These are phyloP conservation scores for Cadophora luteo-olivacea DNA, from an alignment of 2,329 filamentous ascomycete species.

Conservation along the genomic window DNA sequence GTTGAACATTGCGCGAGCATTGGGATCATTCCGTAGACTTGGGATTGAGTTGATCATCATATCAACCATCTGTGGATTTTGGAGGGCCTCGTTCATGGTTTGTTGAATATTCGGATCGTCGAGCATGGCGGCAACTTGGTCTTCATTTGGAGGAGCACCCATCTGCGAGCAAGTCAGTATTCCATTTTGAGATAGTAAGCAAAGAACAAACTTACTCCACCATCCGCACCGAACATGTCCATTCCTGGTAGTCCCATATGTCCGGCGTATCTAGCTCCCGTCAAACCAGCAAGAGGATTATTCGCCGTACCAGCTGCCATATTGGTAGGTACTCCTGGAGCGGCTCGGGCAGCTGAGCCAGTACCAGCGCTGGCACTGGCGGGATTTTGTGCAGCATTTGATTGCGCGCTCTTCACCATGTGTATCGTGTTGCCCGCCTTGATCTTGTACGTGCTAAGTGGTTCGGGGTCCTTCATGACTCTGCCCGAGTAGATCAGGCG, in stretches of 20 bases:
- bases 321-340: slow-evolving; percentile 72
- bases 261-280: slow-evolving; percentile 91
- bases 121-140: slow-evolving; percentile 84
- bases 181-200: background rate
- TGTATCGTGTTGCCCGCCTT: slow-evolving; percentile 96
- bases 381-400: slow-evolving; percentile 59
- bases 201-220: slow-evolving; percentile 73
- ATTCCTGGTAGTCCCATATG: slow-evolving; percentile 87
- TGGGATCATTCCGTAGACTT: slow-evolving; percentile 73
- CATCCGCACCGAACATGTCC: slow-evolving; percentile 91
- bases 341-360: slow-evolving; percentile 52
- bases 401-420: slow-evolving; percentile 93
- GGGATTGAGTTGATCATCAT: slow-evolving; percentile 95
- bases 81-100: slow-evolving; percentile 91
- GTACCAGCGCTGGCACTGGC: slow-evolving; percentile 48
- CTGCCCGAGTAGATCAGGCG: slow-evolving; percentile 97
- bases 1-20: slow-evolving; percentile 83
- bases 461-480: slow-evolving; percentile 94
- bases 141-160: slow-evolving; percentile 83
- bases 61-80: slow-evolving; percentile 93
- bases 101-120: slow-evolving; percentile 86
- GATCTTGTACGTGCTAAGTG: slow-evolving; percentile 87
- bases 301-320: slow-evolving; percentile 85
- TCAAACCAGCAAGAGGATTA: slow-evolving; percentile 88
- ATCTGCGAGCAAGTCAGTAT: slow-evolving; percentile 64